phyloP scores from a whole-genome alignment of 805 yeast species.

The Yarrowia bubula region DNA sequence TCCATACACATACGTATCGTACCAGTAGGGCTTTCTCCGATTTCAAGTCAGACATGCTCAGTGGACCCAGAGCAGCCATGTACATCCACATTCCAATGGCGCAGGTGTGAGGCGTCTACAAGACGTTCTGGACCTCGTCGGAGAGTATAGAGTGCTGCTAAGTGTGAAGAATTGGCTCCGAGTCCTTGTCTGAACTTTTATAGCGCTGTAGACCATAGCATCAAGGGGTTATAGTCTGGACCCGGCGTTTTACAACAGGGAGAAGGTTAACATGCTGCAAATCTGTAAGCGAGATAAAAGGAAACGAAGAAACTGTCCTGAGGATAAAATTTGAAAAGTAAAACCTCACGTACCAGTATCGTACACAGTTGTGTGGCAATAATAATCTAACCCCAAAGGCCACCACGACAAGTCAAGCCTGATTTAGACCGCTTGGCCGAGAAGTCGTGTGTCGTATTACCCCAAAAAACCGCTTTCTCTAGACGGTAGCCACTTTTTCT shows the following conservation, averaged over 20 bases:
- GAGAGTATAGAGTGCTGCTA: background rate
- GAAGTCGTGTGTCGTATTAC: background rate
- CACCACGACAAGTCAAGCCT: background rate
- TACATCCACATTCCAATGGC: background rate
- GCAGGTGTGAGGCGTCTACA: background rate
- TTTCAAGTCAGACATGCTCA: background rate
- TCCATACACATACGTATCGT: no score
- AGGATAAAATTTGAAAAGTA: background rate
- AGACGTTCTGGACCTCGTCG: background rate
- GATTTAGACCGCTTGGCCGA: background rate
- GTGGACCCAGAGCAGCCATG: no score
- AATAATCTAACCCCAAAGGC: background rate
- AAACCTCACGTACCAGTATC: no score
- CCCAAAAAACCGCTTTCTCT: background rate
- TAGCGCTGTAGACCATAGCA: background rate
- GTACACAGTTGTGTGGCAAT: no score
- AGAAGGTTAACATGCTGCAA: background rate
- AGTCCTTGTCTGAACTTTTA: background rate
- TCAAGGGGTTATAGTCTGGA: conserved; percentile 6
- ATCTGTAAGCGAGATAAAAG: conserved; percentile 5
- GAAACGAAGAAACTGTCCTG: background rate
- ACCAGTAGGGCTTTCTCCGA: no score
- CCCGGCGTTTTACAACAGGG: background rate
- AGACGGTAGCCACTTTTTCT: background rate
- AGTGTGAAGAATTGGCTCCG: background rate